Base-by-base conservation (phyloP, 106 monocot genomes). In the Acanthochlamys bracteata region DNA sequence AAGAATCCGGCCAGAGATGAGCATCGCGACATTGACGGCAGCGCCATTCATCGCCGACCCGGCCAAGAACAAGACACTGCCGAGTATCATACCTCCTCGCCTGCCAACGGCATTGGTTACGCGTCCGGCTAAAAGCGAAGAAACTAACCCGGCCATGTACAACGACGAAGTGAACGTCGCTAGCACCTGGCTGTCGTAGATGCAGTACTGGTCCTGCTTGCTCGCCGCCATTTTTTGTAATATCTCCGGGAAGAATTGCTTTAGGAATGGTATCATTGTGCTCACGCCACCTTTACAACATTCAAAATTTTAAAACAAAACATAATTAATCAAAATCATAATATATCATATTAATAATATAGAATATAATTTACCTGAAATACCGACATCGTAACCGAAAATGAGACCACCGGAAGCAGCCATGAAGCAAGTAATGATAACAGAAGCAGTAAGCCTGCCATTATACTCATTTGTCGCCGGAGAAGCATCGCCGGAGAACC, bases 321-420 rank as follows among this genome's bases (percentile, higher is more conserved):
- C 13, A 7, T 45, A 13, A 13, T 13, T 45, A 45, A 7, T 45
- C 43, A 45, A 45, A 9, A 45, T 7, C 43, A 45, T 45, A n/a
- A n/a, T n/a, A n/a, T n/a, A n/a, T n/a, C n/a, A n/a, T n/a, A n/a
- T n/a, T n/a, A 54, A 54, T 54, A 16, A 10, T 54, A 19, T 19
- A 17, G 19, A 54, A 10, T 54, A 54, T 54, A 19, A 10, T 10
- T 7, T 20, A 63, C 83, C 83, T 53, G 83, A 84, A 27, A 75
- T 73, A 2, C 83, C 83, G 43, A 76, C 66, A 60, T 84, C 83
- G 51, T 84, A 84, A 10, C 83, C 83, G 41, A 75, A 79, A 55
- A 84, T 76, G 8, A 79, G 57, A n/a, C 83, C 83, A 9, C 83
- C 83, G 27, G 83, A 71, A 8, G 83, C 83, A 4, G 83, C 78